Base-by-base conservation (phyloP, 2,329 filamentous ascomycete genomes). In the Aspergillus brunneoviolaceus region DNA sequence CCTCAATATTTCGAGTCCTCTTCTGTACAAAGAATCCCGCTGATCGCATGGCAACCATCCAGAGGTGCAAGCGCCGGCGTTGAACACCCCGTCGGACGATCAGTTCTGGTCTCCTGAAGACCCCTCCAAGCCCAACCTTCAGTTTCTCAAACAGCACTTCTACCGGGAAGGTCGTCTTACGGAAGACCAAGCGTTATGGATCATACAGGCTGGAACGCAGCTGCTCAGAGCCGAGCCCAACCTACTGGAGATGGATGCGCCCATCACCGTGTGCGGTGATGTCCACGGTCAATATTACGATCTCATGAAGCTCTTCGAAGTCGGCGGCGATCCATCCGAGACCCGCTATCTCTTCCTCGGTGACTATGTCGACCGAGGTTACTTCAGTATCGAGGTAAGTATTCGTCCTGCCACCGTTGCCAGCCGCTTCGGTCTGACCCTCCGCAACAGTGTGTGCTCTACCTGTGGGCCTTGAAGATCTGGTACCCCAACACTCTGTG, bases 241-340 rank as follows among this genome's bases (percentile, higher is more conserved):
- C 77, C 83, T 99, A 66, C 84, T 99, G 68, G 95, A 99, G 83
- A 99, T 99, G 95, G 95, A 99, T 77, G 95, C 95, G 47, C 95
- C 95, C 63, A 99, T 99, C 74, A 99, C 95, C 10, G 95, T 99
- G 54, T 99, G 95, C 72, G 95, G 95, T 74, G 95, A 99, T 73
- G 93, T 99, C 57, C 95, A 99, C 78, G 95, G 95, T 68, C 95
- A 99, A 80, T 99, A 98, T 81, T 99, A 96, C 77, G 95, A 99
- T 77, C 80, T 99, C 74, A 99, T 99, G 95, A 99, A 99, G 83
- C 85, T 99, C 35, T 99, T 99, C 72, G 95, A 99, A 79, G 95
- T 99, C 55, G 95, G 95, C 67, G 95, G 95, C 65, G 95, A 99
- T 77, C 95, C 95, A 47, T 87, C 94, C 57, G 95, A 99, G 80